Conservation (phyloP, 345 rosid genomes). For the Syzygium jambos region DNA sequence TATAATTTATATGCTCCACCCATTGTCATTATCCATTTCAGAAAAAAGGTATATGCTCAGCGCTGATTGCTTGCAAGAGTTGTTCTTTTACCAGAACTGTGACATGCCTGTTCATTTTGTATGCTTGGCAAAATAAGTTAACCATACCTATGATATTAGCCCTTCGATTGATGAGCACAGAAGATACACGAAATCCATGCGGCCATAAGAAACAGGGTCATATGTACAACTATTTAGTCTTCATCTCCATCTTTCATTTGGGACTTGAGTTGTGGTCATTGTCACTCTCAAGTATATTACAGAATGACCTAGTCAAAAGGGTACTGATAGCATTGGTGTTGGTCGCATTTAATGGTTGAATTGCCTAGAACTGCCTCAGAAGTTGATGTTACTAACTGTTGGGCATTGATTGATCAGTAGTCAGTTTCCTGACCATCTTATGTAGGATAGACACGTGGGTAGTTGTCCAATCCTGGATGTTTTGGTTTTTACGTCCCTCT, state of each 20-base stretch:
- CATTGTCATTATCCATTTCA: neutral
- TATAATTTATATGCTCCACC: neutral
- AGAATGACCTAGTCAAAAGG: neutral
- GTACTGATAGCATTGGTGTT: neutral
- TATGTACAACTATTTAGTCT: neutral
- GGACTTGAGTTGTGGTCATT: neutral
- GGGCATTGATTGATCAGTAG: neutral
- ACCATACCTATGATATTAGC: neutral
- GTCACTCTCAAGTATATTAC: neutral
- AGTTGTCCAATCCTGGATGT: neutral
- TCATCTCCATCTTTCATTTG: neutral
- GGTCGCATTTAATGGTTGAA: neutral
- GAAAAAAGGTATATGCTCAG: neutral
- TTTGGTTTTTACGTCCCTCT: neutral
- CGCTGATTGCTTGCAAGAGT: neutral
- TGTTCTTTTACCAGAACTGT: neutral
- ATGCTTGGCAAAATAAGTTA: neutral
- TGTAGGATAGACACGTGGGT: neutral
- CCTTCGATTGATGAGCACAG: neutral
- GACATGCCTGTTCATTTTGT: neutral
- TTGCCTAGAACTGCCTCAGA: neutral
- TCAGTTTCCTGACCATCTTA: neutral
- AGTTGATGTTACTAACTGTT: neutral
- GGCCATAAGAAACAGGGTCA: neutral
- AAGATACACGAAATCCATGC: neutral